A percentile compares a stretch with the other conserved stretches of the same genome.
Conservation (phyloP, 768 basidiomycete genomes). For the Naganishia vishniacii region DNA sequence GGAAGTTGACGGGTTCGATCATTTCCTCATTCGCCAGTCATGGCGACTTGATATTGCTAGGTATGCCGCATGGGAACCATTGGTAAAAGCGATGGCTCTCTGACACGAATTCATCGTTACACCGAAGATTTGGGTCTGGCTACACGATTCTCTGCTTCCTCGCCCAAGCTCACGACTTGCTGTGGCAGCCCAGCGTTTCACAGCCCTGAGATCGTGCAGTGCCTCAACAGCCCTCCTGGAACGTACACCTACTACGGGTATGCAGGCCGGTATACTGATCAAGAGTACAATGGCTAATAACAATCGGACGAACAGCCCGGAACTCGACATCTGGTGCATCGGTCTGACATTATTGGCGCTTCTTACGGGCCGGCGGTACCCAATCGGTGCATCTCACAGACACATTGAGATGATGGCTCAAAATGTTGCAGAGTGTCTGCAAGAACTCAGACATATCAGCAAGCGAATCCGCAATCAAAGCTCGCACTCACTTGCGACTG, state of each 20-base stretch:
- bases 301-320: constrained; percentile 47
- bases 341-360: constrained; percentile 50
- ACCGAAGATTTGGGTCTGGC: constrained; percentile 52
- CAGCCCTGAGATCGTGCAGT: constrained; percentile 50
- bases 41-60: constrained; percentile 49
- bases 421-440: constrained; percentile 46
- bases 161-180: constrained; percentile 51
- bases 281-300: too few species aligned
- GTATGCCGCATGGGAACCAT: constrained; percentile 25
- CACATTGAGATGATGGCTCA: constrained; percentile 44
- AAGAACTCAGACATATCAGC: constrained; percentile 41
- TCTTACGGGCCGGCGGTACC: constrained; percentile 48
- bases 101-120: not conserved
- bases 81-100: not conserved
- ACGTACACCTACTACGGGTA: constrained; percentile 48
- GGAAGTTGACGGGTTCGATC: constrained; percentile 40
- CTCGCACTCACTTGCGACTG: constrained; percentile 25
- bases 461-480: constrained; percentile 10
- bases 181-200: constrained; percentile 50
- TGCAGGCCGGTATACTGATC: not conserved
- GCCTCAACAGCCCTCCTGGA: constrained; percentile 48
- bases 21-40: constrained; percentile 22
- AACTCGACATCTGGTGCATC: constrained; percentile 53
- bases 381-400: constrained; percentile 49
- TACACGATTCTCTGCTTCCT: constrained; percentile 49